Evolutionary conservation across 345 rosid genomes (phyloP).

Genomic region (Eucalyptus melliodora): DNA sequence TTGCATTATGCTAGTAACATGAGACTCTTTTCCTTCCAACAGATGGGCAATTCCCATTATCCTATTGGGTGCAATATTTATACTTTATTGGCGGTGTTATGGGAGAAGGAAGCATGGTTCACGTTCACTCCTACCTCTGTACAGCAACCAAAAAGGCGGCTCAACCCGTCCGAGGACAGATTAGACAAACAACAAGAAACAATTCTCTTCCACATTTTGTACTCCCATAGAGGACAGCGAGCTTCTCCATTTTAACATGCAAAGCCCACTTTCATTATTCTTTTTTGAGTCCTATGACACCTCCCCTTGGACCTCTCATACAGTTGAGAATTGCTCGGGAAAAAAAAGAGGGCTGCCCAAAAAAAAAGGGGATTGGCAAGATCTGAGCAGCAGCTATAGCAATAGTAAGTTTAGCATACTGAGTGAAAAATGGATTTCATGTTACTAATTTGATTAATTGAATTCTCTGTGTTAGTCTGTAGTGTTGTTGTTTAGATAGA

Average conservation of each 20-base stretch:
- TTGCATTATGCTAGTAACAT: neutral
- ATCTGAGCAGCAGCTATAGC: neutral
- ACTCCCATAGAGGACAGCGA: neutral
- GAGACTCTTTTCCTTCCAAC: neutral
- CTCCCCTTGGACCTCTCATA: neutral
- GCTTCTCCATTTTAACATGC: constrained; percentile 5
- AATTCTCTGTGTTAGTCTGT: neutral
- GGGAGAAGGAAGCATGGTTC: constrained; percentile 71
- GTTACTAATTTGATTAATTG: neutral
- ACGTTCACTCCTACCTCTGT: constrained; percentile 65
- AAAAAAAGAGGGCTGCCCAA: neutral
- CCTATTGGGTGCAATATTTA: constrained; percentile 25
- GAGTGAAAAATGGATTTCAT: neutral
- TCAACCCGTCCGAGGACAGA: constrained; percentile 72
- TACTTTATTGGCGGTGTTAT: constrained; percentile 77
- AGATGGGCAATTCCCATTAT: constrained; percentile 93
- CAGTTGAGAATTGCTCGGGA: neutral
- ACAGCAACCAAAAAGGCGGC: constrained; percentile 39
- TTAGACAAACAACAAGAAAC: constrained; percentile 1
- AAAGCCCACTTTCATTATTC: constrained; percentile 9
- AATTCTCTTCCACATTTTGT: neutral
- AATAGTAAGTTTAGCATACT: neutral
- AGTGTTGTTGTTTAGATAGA: neutral
- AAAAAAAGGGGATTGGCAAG: neutral
- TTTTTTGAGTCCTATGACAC: neutral